These are phyloP conservation scores for Symbiodinium natans DNA, from an alignment of 73 alveolate genomes.

Conservation along the genomic window DNA sequence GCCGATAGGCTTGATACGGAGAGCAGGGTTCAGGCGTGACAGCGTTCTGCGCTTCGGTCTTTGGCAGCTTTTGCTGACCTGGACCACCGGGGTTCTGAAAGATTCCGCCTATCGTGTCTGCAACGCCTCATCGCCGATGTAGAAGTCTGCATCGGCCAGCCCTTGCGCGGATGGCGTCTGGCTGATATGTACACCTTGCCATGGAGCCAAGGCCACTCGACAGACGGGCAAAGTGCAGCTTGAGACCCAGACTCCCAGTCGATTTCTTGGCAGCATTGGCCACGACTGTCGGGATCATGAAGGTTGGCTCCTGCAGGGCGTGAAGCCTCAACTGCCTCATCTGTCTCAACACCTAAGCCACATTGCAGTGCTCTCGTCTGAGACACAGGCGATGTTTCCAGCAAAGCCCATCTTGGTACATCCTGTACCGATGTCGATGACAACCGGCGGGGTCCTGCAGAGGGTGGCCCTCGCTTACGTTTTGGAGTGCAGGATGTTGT, in stretches of 20 bases:
- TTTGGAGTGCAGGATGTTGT: too few relatives aligned
- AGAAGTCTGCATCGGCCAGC: slow-evolving; percentile 97
- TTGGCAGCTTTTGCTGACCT: too few relatives aligned
- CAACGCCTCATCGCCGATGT: slow-evolving; percentile 99
- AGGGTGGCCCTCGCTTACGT: background rate
- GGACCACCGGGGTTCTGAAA: too few relatives aligned
- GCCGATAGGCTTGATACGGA: too few relatives aligned
- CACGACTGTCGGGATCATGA: slow-evolving; percentile 98
- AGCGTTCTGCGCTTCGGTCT: too few relatives aligned
- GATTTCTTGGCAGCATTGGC: slow-evolving; percentile 96
- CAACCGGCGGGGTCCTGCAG: slow-evolving; percentile 96
- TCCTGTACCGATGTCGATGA: slow-evolving; percentile 99
- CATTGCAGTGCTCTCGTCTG: slow-evolving; percentile 10
- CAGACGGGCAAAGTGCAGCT: background rate
- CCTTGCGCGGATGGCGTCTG: slow-evolving; percentile 55
- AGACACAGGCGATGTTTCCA: slow-evolving; percentile 96
- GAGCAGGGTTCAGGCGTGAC: too few relatives aligned
- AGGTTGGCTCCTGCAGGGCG: slow-evolving; percentile 97
- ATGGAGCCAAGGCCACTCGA: background rate
- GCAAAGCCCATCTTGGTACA: slow-evolving; percentile 99
- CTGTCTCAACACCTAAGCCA: background rate
- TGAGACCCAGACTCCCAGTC: slow-evolving; percentile 95
- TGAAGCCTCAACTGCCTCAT: background rate
- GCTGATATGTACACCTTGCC: slow-evolving; percentile 70
- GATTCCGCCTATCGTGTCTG: too few relatives aligned